Evolutionary conservation across 1,284 basidiomycete genomes (phyloP).

Genomic region (Cryptococcus deneoformans): DNA sequence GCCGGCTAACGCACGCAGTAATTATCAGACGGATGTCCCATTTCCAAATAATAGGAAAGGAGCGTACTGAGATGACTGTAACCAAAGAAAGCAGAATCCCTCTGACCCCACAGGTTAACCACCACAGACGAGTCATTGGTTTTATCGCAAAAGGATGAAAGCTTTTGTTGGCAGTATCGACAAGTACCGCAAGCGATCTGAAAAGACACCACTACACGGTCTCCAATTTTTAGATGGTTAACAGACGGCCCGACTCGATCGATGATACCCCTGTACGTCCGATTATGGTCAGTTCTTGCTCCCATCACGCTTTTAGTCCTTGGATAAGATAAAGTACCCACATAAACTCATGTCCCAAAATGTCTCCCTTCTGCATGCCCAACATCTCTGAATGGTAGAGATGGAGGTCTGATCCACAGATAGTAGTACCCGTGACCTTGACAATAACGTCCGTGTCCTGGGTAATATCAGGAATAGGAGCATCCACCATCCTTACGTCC

Average conservation of each 20-base stretch:
- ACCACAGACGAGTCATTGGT: slow-evolving; percentile 63
- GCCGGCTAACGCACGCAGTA: slow-evolving; percentile 49
- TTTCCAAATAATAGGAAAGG: neutral
- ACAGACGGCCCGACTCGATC: slow-evolving; percentile 64
- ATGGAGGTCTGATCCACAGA: slow-evolving; percentile 65
- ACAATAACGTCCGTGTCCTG: slow-evolving; percentile 37
- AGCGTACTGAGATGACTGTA: slow-evolving; percentile 29
- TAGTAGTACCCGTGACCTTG: slow-evolving; percentile 47
- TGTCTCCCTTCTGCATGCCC: slow-evolving; percentile 64
- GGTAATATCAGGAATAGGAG: slow-evolving; percentile 61
- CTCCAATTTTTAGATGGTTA: slow-evolving; percentile 59
- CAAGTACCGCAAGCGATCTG: slow-evolving; percentile 75
- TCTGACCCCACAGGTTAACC: slow-evolving; percentile 65
- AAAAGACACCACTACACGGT: slow-evolving; percentile 68
- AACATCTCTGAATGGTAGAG: slow-evolving; percentile 63
- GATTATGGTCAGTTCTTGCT: neutral
- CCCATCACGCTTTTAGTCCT: neutral
- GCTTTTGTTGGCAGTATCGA: slow-evolving; percentile 66
- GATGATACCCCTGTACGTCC: slow-evolving; percentile 55
- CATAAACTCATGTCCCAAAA: slow-evolving; percentile 74
- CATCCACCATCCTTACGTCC: slow-evolving; percentile 56
- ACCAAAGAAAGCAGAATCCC: slow-evolving; percentile 70
- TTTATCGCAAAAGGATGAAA: slow-evolving; percentile 67
- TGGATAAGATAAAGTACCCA: slow-evolving; percentile 7
- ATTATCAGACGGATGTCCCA: neutral